Base-by-base conservation (phyloP, 306 rosid species). In the Prunus mira region DNA sequence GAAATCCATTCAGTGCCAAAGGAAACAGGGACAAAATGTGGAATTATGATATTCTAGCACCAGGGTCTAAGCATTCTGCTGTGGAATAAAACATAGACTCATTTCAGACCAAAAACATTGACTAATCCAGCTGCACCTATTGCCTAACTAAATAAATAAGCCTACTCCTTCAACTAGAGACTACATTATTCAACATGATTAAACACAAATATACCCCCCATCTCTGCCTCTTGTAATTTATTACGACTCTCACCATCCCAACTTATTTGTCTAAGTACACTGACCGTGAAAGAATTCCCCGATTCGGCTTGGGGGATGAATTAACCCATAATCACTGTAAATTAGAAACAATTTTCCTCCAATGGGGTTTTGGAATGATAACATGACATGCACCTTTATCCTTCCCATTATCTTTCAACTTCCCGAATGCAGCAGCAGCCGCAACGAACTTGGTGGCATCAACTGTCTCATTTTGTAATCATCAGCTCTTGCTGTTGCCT, bases 81-180 rank as follows among this genome's bases (percentile, higher is more conserved):
- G 84, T 56, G 79, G 73, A 75, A 87, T 49, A 49, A 65, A 80
- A 77, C 80, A 75, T 12, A 28, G 8, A 34, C 46, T 28, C 43
- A 11, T 61, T 65, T 62, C 18, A 46, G 69, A 74, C 52, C 69
- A 74, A 74, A 74, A 74, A 38, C 67, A 25, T 76, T 47, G 77
- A 72, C 88, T 82, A 81, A 81, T 72, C 71, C 65, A 69, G 81
- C 81, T 85, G 81, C 80, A 79, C 79, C 81, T 63, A 82, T 82
- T 63, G 22, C 72, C 81, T 71, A 79, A 72, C 87, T 80, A 81
- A 47, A 75, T 71, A 76, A 81, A 15, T 8, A 51, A 45, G 6
- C 78, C 80, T 80, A 71, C 24, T 51, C 55, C 75, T 76, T 82
- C 80, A 78, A 73, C 85, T 72, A 69, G 78, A 80, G 75, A 72